phyloP scores from a whole-genome alignment of 495 filamentous ascomycete genomes.

The Achaetomiella virescens region DNA sequence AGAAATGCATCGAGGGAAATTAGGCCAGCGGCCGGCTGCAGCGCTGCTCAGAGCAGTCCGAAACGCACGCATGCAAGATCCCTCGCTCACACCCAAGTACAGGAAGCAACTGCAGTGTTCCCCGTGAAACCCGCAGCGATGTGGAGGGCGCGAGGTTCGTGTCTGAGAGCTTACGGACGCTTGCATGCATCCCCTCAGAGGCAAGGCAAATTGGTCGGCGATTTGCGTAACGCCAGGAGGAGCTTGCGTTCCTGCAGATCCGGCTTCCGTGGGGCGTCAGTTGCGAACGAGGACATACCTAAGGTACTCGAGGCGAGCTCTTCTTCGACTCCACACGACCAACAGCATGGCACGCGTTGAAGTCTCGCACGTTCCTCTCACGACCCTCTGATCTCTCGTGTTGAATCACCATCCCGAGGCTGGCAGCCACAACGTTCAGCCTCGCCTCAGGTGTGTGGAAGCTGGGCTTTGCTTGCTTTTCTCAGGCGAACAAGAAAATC shows the following conservation, averaged over 20 bases:
- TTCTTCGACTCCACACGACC: not conserved
- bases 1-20: too few species aligned
- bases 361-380: not conserved
- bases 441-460: not conserved
- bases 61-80: not conserved
- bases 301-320: too few species aligned
- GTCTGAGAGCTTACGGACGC: slow-evolving; percentile 4
- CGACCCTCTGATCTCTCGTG: not conserved
- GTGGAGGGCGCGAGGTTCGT: not conserved
- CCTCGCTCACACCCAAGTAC: not conserved
- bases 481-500: not conserved
- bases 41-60: not conserved
- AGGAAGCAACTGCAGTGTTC: too few species aligned
- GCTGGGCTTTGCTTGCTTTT: not conserved
- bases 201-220: slow-evolving; percentile 24
- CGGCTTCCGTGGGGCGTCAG: not conserved
- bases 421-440: slow-evolving; percentile 3
- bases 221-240: slow-evolving; percentile 28
- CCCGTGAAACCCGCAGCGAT: not conserved
- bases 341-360: not conserved
- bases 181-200: not conserved
- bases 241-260: slow-evolving; percentile 23
- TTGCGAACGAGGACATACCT: too few species aligned
- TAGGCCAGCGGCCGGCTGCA: not conserved
- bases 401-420: not conserved